phyloP scores from a whole-genome alignment of 495 filamentous ascomycete genomes.

The Aspergillus olivimuriae region DNA sequence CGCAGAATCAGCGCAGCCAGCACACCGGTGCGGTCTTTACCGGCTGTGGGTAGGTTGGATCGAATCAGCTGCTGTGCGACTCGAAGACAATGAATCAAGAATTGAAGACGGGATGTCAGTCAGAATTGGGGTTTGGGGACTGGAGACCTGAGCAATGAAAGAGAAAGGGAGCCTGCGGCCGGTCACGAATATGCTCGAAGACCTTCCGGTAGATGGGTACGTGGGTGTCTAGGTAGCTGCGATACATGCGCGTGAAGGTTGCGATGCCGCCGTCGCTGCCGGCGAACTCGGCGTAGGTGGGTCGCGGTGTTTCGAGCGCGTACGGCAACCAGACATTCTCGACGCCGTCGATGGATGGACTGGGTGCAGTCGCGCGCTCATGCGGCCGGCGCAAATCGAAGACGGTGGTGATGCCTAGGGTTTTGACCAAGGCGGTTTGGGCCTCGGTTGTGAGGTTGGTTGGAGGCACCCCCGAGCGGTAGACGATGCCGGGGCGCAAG shows the following conservation, averaged over 20 bases:
- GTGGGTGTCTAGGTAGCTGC: slow-evolving; percentile 37
- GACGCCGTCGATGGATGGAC: slow-evolving; percentile 31
- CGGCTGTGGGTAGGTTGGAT: slow-evolving; percentile 31
- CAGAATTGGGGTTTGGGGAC: neutral
- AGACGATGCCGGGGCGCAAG: slow-evolving; percentile 39
- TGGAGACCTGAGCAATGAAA: slow-evolving; percentile 52
- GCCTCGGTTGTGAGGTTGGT: slow-evolving; percentile 43
- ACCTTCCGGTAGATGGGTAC: slow-evolving; percentile 23
- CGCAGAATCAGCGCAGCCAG: slow-evolving; percentile 50
- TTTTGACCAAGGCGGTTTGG: slow-evolving; percentile 35
- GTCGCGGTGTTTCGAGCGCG: slow-evolving; percentile 15
- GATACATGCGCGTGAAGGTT: slow-evolving; percentile 51
- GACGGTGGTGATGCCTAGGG: slow-evolving; percentile 52
- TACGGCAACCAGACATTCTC: slow-evolving; percentile 43
- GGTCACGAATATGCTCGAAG: slow-evolving; percentile 37
- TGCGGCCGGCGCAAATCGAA: slow-evolving; percentile 64
- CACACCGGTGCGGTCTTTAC: slow-evolving; percentile 60
- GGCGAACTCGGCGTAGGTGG: slow-evolving; percentile 49
- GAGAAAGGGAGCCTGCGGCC: slow-evolving; percentile 35
- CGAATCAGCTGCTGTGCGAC: neutral
- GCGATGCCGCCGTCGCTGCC: slow-evolving; percentile 47
- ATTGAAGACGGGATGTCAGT: slow-evolving; percentile 10
- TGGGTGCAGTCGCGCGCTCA: slow-evolving; percentile 33
- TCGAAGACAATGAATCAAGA: neutral
- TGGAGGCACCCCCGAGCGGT: slow-evolving; percentile 47